These are phyloP conservation scores for Lablab purpureus DNA, from an alignment of 306 rosid genomes.

Conservation along the genomic window DNA sequence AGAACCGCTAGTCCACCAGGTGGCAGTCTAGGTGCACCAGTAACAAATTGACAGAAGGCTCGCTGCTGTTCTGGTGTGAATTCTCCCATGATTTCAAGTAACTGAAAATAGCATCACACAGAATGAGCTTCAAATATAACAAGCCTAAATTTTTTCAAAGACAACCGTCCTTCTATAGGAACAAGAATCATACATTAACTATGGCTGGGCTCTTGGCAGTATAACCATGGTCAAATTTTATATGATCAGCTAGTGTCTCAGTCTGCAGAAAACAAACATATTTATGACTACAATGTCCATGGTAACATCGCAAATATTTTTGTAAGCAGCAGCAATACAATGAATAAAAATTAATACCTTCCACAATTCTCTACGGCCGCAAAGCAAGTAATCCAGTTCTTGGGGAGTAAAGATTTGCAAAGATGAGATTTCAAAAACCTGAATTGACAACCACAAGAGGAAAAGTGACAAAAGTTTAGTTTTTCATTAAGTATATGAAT, in stretches of 20 bases:
- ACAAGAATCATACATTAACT: constrained; percentile 68
- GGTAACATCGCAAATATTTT: constrained; percentile 29
- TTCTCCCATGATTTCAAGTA: constrained; percentile 53
- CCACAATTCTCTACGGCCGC: constrained; percentile 98
- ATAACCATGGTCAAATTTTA: constrained; percentile 97
- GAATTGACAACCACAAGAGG: constrained; percentile 38
- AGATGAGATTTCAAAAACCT: constrained; percentile 91
- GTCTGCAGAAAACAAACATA: constrained; percentile 60
- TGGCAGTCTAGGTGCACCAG: constrained; percentile 97
- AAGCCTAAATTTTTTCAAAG: background rate
- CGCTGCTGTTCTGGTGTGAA: constrained; percentile 88
- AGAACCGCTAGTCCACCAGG: constrained; percentile 86
- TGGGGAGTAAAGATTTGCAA: constrained; percentile 88
- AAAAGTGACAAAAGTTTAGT: constrained; percentile 29
- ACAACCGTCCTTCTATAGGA: background rate
- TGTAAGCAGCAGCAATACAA: constrained; percentile 4
- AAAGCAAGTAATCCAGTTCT: constrained; percentile 92
- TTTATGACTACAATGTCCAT: background rate
- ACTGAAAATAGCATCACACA: constrained; percentile 37
- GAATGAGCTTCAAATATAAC: constrained; percentile 13
- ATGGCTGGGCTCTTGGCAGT: constrained; percentile 97
- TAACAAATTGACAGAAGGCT: constrained; percentile 96
- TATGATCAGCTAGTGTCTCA: constrained; percentile 91
- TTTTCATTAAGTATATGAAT: constrained; percentile 8
- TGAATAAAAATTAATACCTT: constrained; percentile 60